Percentiles rank a stretch among this genome's conserved stretches.
phyloP scores from a whole-genome alignment of 176 grass and related monocot species.

The Carex littledalei region DNA sequence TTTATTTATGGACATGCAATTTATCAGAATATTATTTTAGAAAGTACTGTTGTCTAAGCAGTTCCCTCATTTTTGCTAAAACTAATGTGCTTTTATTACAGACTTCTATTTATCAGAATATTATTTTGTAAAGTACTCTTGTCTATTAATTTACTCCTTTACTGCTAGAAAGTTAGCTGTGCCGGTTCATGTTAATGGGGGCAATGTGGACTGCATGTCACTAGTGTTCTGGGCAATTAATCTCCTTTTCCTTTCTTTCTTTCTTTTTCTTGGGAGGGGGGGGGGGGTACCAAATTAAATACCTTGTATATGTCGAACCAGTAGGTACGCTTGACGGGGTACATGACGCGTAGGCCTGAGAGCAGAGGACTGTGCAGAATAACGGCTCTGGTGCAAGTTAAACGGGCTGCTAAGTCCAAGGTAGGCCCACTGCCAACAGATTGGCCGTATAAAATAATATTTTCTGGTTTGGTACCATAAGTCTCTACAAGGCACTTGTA shows the following conservation, averaged over 20 bases:
- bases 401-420: constrained; percentile 59
- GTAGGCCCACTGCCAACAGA: constrained; percentile 91
- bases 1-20: neutral
- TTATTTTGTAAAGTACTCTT: too few relatives aligned
- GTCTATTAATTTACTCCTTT: too few relatives aligned
- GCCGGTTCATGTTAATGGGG: neutral
- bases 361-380: constrained; percentile 81
- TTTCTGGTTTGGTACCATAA: constrained; percentile 62
- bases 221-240: neutral
- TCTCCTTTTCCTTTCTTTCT: neutral
- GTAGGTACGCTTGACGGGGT: constrained; percentile 75
- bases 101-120: neutral
- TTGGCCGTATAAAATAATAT: constrained; percentile 80
- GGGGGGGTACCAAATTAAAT: neutral
- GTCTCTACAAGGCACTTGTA: constrained; percentile 79
- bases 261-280: neutral
- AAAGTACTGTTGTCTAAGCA: neutral
- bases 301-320: constrained; percentile 99
- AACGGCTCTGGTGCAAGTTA: constrained; percentile 53
- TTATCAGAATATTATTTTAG: neutral
- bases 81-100: neutral
- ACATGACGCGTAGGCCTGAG: constrained; percentile 90
- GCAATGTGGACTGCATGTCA: neutral
- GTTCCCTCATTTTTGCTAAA: neutral
- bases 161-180: too few relatives aligned